Conservation (phyloP, 495 filamentous ascomycete genomes). For the Podospora conica region DNA sequence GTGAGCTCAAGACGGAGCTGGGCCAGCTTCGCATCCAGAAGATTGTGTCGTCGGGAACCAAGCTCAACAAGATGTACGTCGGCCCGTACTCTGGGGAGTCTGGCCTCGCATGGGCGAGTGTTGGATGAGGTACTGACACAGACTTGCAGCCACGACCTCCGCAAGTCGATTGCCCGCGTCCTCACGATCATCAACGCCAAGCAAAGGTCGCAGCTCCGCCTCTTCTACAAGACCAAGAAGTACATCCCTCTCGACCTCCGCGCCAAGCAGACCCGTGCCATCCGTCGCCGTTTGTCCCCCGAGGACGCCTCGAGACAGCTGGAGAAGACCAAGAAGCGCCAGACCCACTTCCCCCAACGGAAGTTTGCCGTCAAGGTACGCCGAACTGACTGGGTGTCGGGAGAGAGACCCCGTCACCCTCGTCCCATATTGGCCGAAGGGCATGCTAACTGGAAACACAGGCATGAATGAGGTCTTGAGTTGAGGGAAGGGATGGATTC, state of each 20-base stretch:
- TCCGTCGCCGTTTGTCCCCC: conserved; percentile 84
- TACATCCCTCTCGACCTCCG: conserved; percentile 95
- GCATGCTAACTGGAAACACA: conserved; percentile 21
- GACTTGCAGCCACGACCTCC: conserved; percentile 82
- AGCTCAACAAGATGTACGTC: conserved; percentile 95
- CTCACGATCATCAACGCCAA: conserved; percentile 99
- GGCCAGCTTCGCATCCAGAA: conserved; percentile 92
- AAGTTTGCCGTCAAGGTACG: conserved; percentile 97
- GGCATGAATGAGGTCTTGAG: conserved; percentile 25
- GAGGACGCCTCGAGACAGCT: conserved; percentile 75
- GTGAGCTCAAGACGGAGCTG: conserved; percentile 90
- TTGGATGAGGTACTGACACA: neutral
- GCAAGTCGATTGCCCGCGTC: conserved; percentile 97
- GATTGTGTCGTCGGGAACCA: conserved; percentile 85
- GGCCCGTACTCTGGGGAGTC: conserved; percentile 8
- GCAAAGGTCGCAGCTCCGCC: conserved; percentile 92
- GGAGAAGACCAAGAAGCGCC: conserved; percentile 90
- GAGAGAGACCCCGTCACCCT: neutral
- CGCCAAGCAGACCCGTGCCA: conserved; percentile 92
- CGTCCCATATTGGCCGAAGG: neutral
- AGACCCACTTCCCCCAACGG: conserved; percentile 92
- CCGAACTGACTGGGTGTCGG: neutral
- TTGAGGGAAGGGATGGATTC: conserved; percentile 30
- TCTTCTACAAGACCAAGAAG: conserved; percentile 99
- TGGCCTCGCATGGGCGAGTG: neutral